Evolutionary conservation across 345 rosid genomes (phyloP).

Genomic region (Murraya paniculata): DNA sequence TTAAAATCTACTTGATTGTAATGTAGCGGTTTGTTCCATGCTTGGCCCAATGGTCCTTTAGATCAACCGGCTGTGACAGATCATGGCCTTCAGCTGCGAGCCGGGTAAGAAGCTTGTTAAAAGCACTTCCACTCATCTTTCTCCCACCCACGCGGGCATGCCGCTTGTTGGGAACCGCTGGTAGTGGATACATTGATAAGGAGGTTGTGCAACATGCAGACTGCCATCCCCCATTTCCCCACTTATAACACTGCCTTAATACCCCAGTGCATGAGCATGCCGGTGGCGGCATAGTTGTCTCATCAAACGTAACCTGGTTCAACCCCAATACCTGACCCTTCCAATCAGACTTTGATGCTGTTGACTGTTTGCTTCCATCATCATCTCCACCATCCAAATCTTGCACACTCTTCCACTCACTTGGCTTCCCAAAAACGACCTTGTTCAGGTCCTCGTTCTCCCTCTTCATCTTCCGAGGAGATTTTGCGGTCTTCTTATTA

Average conservation of each 20-base stretch:
- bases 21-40: constrained; percentile 66
- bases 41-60: constrained; percentile 78
- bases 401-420: constrained; percentile 48
- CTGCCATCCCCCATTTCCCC: constrained; percentile 99
- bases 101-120: constrained; percentile 89
- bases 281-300: constrained; percentile 86
- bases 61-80: constrained; percentile 67
- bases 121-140: constrained; percentile 98
- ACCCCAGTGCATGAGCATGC: constrained; percentile 92
- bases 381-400: constrained; percentile 46
- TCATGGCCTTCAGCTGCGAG: constrained; percentile 79
- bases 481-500: constrained; percentile 64
- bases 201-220: constrained; percentile 97
- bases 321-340: constrained; percentile 80
- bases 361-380: constrained; percentile 44
- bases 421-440: constrained; percentile 59
- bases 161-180: constrained; percentile 80
- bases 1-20: constrained; percentile 37
- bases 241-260: constrained; percentile 92
- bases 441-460: constrained; percentile 69
- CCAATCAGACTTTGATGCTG: constrained; percentile 71
- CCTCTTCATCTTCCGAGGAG: constrained; percentile 67
- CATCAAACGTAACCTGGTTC: constrained; percentile 90
- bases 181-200: constrained; percentile 81
- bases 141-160: constrained; percentile 94